phyloP scores from a whole-genome alignment of 441 rosid species.

The Rhodomyrtus psidioides region DNA sequence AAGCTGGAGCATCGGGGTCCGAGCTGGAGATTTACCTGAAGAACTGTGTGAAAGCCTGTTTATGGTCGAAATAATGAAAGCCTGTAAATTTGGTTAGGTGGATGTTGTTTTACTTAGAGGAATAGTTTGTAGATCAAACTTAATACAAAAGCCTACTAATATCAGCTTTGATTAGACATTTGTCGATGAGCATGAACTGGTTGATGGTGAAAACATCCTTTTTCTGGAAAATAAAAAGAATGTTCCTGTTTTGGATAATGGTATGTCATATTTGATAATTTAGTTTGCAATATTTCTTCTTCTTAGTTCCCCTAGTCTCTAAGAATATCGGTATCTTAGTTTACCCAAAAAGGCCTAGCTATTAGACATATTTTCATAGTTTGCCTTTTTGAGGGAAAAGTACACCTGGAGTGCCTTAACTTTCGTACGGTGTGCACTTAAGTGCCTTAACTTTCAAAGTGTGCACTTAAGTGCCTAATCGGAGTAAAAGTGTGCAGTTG shows the following conservation, averaged over 20 bases:
- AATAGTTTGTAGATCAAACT: background rate
- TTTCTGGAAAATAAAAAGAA: background rate
- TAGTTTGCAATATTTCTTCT: background rate
- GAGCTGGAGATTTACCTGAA: background rate
- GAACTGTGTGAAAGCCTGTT: background rate
- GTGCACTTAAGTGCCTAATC: too few species aligned
- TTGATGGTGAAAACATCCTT: background rate
- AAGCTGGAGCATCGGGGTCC: background rate
- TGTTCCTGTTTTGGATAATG: background rate
- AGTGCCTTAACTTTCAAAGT: too few species aligned
- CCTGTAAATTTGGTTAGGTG: background rate
- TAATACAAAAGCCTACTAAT: background rate
- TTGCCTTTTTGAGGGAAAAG: background rate
- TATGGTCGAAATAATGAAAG: background rate
- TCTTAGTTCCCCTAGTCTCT: background rate
- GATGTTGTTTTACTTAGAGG: background rate
- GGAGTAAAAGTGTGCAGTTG: too few species aligned
- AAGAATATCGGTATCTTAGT: background rate
- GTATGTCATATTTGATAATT: background rate
- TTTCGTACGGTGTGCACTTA: too few species aligned
- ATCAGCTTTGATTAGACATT: background rate
- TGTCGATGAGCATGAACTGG: background rate
- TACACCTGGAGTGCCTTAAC: too few species aligned
- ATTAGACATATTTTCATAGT: background rate
- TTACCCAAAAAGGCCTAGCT: background rate